These are phyloP conservation scores for Myrmaecium sp. DNA, from an alignment of 2,329 filamentous ascomycete genomes.

Conservation along the genomic window DNA sequence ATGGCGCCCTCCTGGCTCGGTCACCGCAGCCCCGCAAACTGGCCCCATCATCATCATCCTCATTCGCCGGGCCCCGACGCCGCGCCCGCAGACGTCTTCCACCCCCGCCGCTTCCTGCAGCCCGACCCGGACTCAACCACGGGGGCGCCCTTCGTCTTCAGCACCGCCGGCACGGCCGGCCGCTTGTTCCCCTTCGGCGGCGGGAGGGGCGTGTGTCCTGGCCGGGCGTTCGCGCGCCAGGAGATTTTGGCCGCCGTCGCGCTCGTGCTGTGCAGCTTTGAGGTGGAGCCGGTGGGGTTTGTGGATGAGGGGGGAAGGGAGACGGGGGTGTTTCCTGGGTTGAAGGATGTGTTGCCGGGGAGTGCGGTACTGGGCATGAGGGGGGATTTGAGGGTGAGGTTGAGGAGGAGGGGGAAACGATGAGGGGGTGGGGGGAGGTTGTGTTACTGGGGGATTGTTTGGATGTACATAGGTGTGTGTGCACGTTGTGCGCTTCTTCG, in stretches of 20 bases:
- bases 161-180: conserved; percentile 10
- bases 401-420: conserved; percentile 2
- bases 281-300: conserved; percentile 4
- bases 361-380: conserved; percentile 3
- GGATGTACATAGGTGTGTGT: too few species aligned
- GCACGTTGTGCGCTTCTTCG: too few species aligned
- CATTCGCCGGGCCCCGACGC: too few species aligned
- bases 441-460: too few species aligned
- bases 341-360: conserved; percentile 3
- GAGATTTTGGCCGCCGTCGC: conserved; percentile 5
- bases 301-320: conserved; percentile 2
- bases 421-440: conserved; percentile 1
- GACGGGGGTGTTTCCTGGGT: conserved; percentile 1
- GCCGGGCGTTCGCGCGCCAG: conserved; percentile 6
- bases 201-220: conserved; percentile 6
- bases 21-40: conserved; percentile 11
- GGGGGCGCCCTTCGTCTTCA: conserved; percentile 10
- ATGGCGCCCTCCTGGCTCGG: conserved; percentile 14
- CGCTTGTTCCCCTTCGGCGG: conserved; percentile 17
- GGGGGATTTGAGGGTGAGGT: conserved; percentile 4
- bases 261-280: conserved; percentile 5
- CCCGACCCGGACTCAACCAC: conserved; percentile 10
- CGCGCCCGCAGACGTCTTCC: conserved; percentile 8
- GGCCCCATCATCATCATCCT: conserved; percentile 5
- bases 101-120: conserved; percentile 12